Percentiles rank a stretch among this genome's conserved stretches.
Evolutionary conservation across 208 protist genomes (phyloP).

Genomic region (Acanthamoeba castellanii): DNA sequence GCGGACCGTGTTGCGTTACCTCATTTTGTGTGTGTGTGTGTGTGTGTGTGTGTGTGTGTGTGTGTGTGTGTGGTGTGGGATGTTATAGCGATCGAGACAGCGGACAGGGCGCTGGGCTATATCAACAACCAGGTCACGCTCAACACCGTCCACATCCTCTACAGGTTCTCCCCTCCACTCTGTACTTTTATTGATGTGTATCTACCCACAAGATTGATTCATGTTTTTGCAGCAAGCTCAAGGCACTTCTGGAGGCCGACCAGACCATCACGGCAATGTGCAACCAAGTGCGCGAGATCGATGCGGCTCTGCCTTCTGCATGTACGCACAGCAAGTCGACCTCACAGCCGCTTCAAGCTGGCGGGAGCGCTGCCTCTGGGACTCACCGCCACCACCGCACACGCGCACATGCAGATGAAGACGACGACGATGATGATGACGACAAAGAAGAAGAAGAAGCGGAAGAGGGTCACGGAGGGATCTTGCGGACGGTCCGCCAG

Average conservation of each 20-base stretch:
- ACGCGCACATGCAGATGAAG: no score
- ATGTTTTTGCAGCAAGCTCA: not conserved
- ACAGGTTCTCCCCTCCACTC: not conserved
- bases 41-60: no score
- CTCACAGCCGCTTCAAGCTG: no score
- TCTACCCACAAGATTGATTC: not conserved
- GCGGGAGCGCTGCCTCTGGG: no score
- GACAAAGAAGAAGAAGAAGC: not conserved
- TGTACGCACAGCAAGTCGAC: no score
- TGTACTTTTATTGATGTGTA: no score
- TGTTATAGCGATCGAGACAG: not conserved
- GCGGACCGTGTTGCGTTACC: no score
- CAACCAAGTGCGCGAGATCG: not conserved
- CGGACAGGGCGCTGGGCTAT: not conserved
- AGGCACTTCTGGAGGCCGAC: not conserved
- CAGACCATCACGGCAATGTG: not conserved
- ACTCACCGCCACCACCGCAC: no score
- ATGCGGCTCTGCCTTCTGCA: not conserved
- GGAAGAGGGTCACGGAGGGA: not conserved
- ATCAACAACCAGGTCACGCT: not conserved
- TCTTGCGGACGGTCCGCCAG: not conserved
- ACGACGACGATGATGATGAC: not conserved
- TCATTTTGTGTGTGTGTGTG: no score
- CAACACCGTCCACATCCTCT: not conserved
- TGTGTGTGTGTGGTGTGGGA: no score